A percentile compares a stretch with the other conserved stretches of the same genome.
Conservation (phyloP, 139 green algal species). For the Closterium sp. region DNA sequence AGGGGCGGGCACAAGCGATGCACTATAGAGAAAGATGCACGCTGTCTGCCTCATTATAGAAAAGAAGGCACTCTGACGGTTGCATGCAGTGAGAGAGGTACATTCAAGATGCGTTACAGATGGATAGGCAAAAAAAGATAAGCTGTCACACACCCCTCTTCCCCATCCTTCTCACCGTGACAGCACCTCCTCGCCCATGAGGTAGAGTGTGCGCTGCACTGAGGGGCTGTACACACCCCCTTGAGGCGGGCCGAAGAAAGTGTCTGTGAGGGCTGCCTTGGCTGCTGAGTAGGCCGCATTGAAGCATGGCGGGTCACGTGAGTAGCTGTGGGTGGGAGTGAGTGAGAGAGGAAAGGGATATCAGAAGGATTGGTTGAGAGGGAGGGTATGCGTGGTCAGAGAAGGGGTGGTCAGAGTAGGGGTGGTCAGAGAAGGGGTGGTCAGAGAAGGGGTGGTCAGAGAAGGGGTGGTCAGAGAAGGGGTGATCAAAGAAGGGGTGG, state of each 20-base stretch:
- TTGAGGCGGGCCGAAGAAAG: slow-evolving; percentile 81
- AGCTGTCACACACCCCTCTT: too few relatives aligned
- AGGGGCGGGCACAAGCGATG: too few relatives aligned
- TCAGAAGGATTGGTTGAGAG: background rate
- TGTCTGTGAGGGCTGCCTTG: slow-evolving; percentile 48
- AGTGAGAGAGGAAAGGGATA: background rate
- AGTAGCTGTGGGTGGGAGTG: slow-evolving; percentile 21
- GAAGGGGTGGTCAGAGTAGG: too few relatives aligned
- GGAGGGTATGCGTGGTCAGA: too few relatives aligned
- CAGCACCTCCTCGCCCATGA: slow-evolving; percentile 75
- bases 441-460: too few relatives aligned
- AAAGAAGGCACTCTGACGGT: background rate
- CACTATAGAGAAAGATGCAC: slow-evolving; percentile 83
- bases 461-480: too few relatives aligned
- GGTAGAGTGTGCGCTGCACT: slow-evolving; percentile 89
- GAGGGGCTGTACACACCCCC: slow-evolving; percentile 82
- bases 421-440: too few relatives aligned
- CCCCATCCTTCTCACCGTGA: background rate
- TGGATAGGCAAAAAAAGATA: background rate
- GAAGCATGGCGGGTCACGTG: background rate
- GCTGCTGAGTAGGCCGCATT: slow-evolving; percentile 13
- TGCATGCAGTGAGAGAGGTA: background rate
- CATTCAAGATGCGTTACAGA: background rate
- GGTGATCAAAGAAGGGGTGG: too few relatives aligned
- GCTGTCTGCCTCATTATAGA: slow-evolving; percentile 56